Evolutionary conservation across 768 basidiomycete species (phyloP), one percentile per base, ranked within the genome.

Genomic region (Suillus bovinus): DNA sequence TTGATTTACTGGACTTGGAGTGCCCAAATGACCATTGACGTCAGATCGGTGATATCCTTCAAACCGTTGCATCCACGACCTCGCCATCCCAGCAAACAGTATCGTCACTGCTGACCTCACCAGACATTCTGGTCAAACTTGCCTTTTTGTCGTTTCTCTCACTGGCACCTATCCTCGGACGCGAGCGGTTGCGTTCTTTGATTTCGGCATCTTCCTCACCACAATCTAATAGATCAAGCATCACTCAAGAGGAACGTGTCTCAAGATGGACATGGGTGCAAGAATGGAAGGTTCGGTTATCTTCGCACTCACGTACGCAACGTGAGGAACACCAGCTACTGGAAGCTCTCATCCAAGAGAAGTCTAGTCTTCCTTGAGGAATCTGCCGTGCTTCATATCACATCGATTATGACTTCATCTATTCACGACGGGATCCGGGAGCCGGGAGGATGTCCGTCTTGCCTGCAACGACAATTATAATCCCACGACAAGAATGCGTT

Each of bases 11-110:
- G 61, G 55, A 33, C 44, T 39, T 27, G 36, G 38, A 17, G 10
- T 29, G 17, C 38, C 52, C 61, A 46, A 65, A 22, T 61, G 41
- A 38, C 57, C 65, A 56, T 39, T 60, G 49, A 61, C 57, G 36
- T 70, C 73, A 94, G 86, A 90, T 93, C 68, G 93, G 92, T 22
- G 92, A 94, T 72, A 91, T 94, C 44, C 83, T 94, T 9, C 92
- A 94, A 74, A 91, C 90, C 0, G 86, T 94, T 31, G 90, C 90
- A 16, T 86, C 86, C 17, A 84, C 85, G 5, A 87, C 87, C 11
- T 85, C 87, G 1, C 84, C 88, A 7, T 83, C 85, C 20, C 81
- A 88, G 57, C 86, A 92, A 72, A 90, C 90, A 16, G 83, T 98
- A n/a, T 88, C 92, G 50, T 90, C 89, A 24, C 76, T 98, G n/a